Conservation (phyloP, 371 early-diverging fungal genomes). For the Synchytrium microbalum region DNA sequence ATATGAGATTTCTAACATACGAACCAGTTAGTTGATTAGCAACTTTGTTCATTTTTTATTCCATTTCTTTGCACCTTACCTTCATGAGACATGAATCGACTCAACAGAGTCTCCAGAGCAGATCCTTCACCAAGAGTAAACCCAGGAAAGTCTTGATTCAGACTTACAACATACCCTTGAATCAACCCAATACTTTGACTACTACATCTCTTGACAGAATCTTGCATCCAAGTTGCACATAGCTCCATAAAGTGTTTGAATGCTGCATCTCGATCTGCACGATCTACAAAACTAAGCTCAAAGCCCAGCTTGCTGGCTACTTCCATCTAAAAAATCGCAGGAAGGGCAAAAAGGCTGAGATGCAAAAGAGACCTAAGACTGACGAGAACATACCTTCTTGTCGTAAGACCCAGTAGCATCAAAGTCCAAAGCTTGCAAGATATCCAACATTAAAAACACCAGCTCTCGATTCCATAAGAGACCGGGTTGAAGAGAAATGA, state of each 20-base stretch:
- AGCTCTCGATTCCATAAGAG: slow-evolving; percentile 30
- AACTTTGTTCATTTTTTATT: background rate
- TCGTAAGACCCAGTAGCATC: slow-evolving; percentile 6
- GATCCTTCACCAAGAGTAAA: slow-evolving; percentile 20
- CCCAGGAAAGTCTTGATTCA: slow-evolving; percentile 30
- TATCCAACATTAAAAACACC: slow-evolving; percentile 30
- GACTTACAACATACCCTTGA: slow-evolving; percentile 26
- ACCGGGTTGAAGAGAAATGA: slow-evolving; percentile 24
- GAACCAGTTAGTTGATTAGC: slow-evolving; percentile 1
- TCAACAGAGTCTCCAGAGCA: slow-evolving; percentile 20
- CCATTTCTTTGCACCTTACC: slow-evolving; percentile 8
- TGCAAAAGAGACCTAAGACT: background rate
- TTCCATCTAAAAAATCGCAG: background rate
- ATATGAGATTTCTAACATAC: slow-evolving; percentile 24
- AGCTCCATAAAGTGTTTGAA: slow-evolving; percentile 23
- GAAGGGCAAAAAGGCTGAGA: background rate
- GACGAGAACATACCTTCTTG: slow-evolving; percentile 14
- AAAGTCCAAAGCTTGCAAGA: slow-evolving; percentile 28
- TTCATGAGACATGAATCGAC: slow-evolving; percentile 21
- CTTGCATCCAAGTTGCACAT: slow-evolving; percentile 21
- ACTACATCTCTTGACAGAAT: slow-evolving; percentile 21
- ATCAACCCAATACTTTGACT: slow-evolving; percentile 34
- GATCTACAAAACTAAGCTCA: slow-evolving; percentile 26
- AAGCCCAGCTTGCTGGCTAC: slow-evolving; percentile 18
- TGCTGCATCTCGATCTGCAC: slow-evolving; percentile 23